A percentile compares a stretch with the other conserved stretches of the same genome.
phyloP scores from a whole-genome alignment of 345 rosid genomes.

The Populus ilicifolia region DNA sequence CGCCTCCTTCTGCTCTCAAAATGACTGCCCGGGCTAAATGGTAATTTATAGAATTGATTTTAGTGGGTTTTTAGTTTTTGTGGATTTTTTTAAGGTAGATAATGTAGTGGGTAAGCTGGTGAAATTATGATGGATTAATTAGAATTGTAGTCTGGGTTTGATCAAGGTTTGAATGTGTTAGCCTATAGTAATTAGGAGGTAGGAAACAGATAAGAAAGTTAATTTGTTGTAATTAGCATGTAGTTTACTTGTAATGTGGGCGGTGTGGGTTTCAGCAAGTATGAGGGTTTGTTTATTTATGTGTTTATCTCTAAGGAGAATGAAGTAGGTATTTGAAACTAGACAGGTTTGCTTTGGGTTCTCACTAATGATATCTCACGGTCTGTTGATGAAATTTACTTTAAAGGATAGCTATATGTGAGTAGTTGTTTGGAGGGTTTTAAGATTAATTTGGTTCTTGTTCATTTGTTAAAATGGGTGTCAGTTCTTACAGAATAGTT shows the following conservation, averaged over 20 bases:
- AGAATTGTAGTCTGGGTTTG: background rate
- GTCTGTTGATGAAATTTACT: background rate
- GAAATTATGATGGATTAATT: background rate
- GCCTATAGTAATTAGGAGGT: background rate
- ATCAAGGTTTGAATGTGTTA: background rate
- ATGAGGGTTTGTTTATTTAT: background rate
- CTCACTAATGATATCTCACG: background rate
- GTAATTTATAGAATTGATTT: slow-evolving; percentile 32
- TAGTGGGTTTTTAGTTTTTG: background rate
- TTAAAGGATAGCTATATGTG: background rate
- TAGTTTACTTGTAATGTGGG: background rate
- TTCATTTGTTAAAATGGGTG: background rate
- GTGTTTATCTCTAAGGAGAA: background rate
- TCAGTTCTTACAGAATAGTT: background rate
- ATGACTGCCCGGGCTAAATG: slow-evolving; percentile 93
- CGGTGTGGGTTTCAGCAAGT: background rate
- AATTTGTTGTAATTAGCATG: background rate
- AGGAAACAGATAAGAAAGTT: background rate
- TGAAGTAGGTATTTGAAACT: background rate
- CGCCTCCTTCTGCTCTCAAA: slow-evolving; percentile 88
- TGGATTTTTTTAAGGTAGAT: background rate
- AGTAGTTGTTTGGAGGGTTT: background rate
- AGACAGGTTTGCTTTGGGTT: background rate
- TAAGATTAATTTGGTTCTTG: background rate
- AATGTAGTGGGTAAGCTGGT: background rate